These are phyloP conservation scores for Hansenula sp. DNA, from an alignment of 1,139 yeast species.

Conservation along the genomic window DNA sequence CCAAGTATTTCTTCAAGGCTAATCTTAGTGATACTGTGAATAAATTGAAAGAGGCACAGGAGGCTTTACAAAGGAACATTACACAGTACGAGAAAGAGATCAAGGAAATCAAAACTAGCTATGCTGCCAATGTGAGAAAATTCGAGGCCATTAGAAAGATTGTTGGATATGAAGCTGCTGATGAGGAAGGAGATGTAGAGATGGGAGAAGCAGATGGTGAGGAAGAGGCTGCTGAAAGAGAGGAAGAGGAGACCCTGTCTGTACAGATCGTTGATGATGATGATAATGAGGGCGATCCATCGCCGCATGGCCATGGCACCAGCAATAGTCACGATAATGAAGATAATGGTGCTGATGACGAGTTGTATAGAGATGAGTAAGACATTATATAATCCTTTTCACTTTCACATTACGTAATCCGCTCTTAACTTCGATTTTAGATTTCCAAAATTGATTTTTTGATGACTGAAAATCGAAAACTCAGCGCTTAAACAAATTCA, in stretches of 20 bases:
- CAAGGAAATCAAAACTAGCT: slow-evolving; percentile 8
- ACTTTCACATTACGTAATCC: too few species aligned
- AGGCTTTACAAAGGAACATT: slow-evolving; percentile 4
- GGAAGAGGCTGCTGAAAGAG: not conserved
- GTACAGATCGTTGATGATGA: not conserved
- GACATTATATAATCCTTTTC: not conserved
- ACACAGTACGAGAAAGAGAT: slow-evolving; percentile 13
- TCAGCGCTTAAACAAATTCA: not conserved
- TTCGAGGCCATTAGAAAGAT: slow-evolving; percentile 16
- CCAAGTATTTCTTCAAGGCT: slow-evolving; percentile 3
- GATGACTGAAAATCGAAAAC: too few species aligned
- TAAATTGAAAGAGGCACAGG: slow-evolving; percentile 7
- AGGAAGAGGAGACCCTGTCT: slow-evolving; percentile 1
- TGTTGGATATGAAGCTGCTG: slow-evolving; percentile 6
- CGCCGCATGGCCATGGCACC: too few species aligned
- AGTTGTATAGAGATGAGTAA: not conserved
- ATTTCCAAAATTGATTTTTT: too few species aligned
- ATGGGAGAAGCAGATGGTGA: not conserved
- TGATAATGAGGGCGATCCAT: too few species aligned
- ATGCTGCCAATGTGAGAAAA: slow-evolving; percentile 11
- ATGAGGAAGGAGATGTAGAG: not conserved
- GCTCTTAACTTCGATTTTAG: too few species aligned
- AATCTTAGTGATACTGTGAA: slow-evolving; percentile 4
- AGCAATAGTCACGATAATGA: too few species aligned
- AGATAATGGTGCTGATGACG: not conserved